Evolutionary conservation across 2,329 filamentous ascomycete genomes (phyloP).

Genomic region (Fusarium transvaalense): DNA sequence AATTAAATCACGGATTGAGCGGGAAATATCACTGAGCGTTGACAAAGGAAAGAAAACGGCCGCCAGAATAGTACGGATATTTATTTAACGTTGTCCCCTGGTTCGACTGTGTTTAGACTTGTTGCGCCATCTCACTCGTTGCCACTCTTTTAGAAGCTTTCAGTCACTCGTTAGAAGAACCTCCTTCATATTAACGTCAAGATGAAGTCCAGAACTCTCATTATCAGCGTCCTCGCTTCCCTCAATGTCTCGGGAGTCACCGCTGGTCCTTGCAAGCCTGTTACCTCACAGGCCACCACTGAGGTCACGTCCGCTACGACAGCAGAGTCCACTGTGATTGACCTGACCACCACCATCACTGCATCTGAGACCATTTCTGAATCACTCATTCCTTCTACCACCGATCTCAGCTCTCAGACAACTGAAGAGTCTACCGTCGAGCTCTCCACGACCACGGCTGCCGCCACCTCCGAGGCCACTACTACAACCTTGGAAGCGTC

Average conservation of each 20-base stretch:
- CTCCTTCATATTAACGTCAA: too few species aligned
- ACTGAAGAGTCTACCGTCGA: neutral
- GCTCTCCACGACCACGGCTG: neutral
- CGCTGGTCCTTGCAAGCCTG: constrained; percentile 18
- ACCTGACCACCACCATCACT: neutral
- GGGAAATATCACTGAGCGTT: neutral
- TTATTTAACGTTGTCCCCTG: neutral
- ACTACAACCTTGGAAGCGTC: neutral
- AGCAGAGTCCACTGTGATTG: neutral
- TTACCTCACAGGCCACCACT: neutral
- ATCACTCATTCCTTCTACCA: neutral
- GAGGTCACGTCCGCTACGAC: neutral
- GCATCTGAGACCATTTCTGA: neutral
- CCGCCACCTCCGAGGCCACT: neutral
- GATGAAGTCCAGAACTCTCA: constrained; percentile 7
- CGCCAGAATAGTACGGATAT: neutral
- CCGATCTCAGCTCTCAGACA: neutral
- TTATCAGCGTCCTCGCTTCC: neutral
- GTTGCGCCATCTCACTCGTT: neutral
- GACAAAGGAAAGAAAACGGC: neutral
- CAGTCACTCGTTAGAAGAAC: neutral
- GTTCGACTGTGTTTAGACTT: accelerated
- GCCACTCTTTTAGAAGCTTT: neutral
- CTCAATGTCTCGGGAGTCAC: neutral
- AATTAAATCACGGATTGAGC: neutral